Base-by-base conservation (phyloP, 768 basidiomycete species). In the Chalciporus piperatus region DNA sequence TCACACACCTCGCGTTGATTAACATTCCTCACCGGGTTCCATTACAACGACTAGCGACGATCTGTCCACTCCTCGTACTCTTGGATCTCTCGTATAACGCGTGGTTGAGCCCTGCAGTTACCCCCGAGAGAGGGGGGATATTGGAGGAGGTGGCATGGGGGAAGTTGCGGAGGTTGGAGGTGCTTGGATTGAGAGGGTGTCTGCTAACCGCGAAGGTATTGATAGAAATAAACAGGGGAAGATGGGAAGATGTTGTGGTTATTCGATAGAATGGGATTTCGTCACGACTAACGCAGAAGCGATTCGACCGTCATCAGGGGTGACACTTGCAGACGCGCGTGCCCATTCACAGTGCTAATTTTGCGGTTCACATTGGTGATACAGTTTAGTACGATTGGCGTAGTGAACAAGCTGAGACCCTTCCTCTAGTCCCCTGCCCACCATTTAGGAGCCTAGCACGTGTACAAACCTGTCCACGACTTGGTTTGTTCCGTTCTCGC, bases 1-100 rank as follows among this genome's bases (percentile, higher is more conserved):
- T 89, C 41, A 86, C 84, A 1, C 79, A 75, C 44, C 70, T 89
- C 39, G 80, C 78, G 17, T 74, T 89, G 23, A 58, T 89, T 54
- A 70, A 78, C 41, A 64, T 88, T 30, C 69, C 76, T 1, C 50
- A 68, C 6, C 71, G 76, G 0, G 65, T 83, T 16, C 71, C 81
- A 2, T 60, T 90, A 17, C 76, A 82, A 55, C 74, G 82, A 54
- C 67, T 90, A 33, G 80, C 85, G 1, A 70, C 66, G 11, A 61
- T 77, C 13, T 85, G 83, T 56, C 88, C 87, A 1, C 64, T 84
- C n/a, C 69, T 90, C 23, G 69, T 77, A 19, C 60, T 83, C 22
- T 65, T 89, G 30, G 87, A 89, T 61, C 63, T 90, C 42, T 90
- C 88, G 1, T 87, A 78, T 63, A 89, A 89, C 45, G 33, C 47